Evolutionary conservation across 116 monocot genomes (phyloP).

Genomic region (Trichopus zeylanicus): DNA sequence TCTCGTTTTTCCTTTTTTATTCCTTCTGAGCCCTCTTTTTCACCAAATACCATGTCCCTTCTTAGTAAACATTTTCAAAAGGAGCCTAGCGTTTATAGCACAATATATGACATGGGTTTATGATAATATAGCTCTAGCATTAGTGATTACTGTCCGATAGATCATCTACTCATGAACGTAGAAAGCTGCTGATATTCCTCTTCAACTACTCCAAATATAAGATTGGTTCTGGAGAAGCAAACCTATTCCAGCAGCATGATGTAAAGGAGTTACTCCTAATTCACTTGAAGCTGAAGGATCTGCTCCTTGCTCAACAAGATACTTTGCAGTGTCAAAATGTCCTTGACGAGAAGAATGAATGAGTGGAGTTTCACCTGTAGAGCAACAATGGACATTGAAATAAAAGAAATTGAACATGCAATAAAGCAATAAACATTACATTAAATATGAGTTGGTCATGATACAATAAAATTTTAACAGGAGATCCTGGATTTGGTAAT

Average conservation of each 20-base stretch:
- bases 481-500: neutral
- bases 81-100: no score
- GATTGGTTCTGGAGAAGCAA: neutral
- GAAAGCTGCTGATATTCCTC: neutral
- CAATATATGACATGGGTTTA: neutral
- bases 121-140: neutral
- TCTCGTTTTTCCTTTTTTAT: no score
- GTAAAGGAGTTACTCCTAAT: slow-evolving; percentile 75
- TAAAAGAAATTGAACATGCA: neutral
- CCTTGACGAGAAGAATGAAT: slow-evolving; percentile 84
- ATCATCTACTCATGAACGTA: neutral
- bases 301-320: slow-evolving; percentile 80
- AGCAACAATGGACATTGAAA: neutral
- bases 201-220: neutral
- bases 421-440: neutral
- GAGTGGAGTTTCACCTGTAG: slow-evolving; percentile 88
- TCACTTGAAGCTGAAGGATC: slow-evolving; percentile 67
- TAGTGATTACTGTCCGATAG: neutral
- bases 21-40: no score
- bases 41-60: no score
- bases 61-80: no score
- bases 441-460: neutral
- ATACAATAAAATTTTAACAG: neutral
- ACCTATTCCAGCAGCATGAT: slow-evolving; percentile 98
- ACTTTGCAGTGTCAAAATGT: slow-evolving; percentile 49